Base-by-base conservation (phyloP, 345 rosid genomes). In the Eutrema japonicum region DNA sequence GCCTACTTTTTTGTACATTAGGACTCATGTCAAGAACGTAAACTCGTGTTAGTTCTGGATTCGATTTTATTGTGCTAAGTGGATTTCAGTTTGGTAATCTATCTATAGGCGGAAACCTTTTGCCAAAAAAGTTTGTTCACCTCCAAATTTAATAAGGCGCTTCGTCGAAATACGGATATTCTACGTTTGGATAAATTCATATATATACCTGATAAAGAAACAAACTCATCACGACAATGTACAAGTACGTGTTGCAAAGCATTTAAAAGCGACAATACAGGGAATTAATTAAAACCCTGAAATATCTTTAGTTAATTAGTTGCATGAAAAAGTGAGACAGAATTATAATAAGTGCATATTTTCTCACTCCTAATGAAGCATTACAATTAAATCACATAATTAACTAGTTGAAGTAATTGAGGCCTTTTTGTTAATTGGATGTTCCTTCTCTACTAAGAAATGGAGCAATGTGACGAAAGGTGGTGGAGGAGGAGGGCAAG, bases 391-490 rank as follows among this genome's bases (percentile, higher is more conserved):
- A 48, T 12, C 41, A 69, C 16, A 53, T 33, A 62, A 46, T 68
- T 38, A 55, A 70, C 52, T 32, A 48, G 18, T 41, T 54, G n/a
- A 36, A 38, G 42, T 52, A 55, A 70, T 37, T 41, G 49, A 30
- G 0, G 10, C 13, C 48, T 55, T 62, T 64, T 55, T 70, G 64
- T 38, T 9, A 41, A 56, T 57, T 62, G 11, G 37, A 46, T 37
- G 70, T 86, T 77, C 46, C 86, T 85, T 87, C 80, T 76, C 41
- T 38, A 6, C 78, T 80, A 87, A 83, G 88, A 76, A 85, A 83
- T 56, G 79, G 22, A 47, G 40, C 60, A 61, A 69, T 50, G 50
- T 56, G 4, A 2, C 13, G 5, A 71, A 71, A 67, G 61, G 68
- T 67, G 75, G 81, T 64, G 80, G 72, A 71, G 76, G 30, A 77